A percentile compares a stretch with the other conserved stretches of the same genome.
These are phyloP conservation scores for Spizellomyces sp. DNA, from an alignment of 192 early-diverging fungal species.

Conservation along the genomic window DNA sequence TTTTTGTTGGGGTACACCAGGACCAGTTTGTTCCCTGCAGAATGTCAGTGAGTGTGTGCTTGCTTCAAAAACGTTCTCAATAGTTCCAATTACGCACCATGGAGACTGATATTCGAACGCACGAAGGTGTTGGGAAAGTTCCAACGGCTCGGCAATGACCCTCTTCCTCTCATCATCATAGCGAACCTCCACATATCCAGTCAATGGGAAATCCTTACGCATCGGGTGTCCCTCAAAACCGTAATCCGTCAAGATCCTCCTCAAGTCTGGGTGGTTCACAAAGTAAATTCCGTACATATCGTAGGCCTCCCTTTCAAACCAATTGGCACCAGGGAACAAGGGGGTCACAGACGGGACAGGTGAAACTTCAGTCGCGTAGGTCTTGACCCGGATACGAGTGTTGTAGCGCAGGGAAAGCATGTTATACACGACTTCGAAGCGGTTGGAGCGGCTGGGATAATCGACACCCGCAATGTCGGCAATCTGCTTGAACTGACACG, in stretches of 20 bases:
- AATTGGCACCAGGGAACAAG: conserved; percentile 85
- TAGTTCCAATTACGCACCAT: conserved; percentile 65
- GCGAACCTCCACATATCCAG: conserved; percentile 97
- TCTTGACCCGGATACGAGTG: conserved; percentile 95
- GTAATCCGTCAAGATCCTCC: conserved; percentile 97
- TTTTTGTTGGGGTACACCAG: conserved; percentile 32
- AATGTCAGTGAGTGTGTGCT: background rate
- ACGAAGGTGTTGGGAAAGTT: conserved; percentile 93
- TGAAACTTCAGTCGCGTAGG: conserved; percentile 87
- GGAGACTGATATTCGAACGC: conserved; percentile 95
- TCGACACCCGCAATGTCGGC: conserved; percentile 90
- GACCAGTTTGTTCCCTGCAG: conserved; percentile 49
- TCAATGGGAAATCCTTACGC: conserved; percentile 98
- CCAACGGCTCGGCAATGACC: conserved; percentile 93
- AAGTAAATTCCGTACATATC: conserved; percentile 99
- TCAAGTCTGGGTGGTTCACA: conserved; percentile 90
- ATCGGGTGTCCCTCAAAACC: conserved; percentile 92
- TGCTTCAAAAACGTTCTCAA: background rate
- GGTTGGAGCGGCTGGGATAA: conserved; percentile 86
- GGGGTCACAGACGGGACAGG: conserved; percentile 87
- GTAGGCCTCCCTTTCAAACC: conserved; percentile 97
- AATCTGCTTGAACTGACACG: conserved; percentile 89
- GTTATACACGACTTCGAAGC: conserved; percentile 98
- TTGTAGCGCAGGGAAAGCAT: conserved; percentile 85
- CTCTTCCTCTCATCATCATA: conserved; percentile 99